Evolutionary conservation across 2,329 filamentous ascomycete genomes (phyloP), one percentile per base, ranked within the genome.

Genomic region (Colletotrichum sp.): DNA sequence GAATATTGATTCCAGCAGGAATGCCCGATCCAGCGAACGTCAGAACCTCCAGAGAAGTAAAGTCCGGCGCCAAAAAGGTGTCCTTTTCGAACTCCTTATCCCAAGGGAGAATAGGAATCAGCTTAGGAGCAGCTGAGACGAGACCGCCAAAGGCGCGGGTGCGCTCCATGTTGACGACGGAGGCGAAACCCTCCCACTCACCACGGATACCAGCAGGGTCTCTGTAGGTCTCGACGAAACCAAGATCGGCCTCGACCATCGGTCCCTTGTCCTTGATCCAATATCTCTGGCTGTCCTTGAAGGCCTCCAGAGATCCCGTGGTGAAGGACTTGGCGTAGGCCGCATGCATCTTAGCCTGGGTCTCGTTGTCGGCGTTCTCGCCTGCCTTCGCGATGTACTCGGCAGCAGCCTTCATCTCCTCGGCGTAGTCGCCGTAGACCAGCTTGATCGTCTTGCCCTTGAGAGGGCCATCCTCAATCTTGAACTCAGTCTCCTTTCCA

Each of bases 41-140:
- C 76, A 98, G 86, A 4, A 98, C 96, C 84, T 99, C 97, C 3
- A 99, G 89, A 12, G 95, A 97, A 1, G 97, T 99, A 82, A 99
- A 99, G 84, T 99, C 97, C 0, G 97, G 97, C 68, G 95, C 96
- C 44, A 98, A 86, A 85, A 99, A 99, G 81, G 94, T 96, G 87
- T 98, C 96, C 86, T 99, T 99, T 83, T 99, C 97, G 79, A 99
- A 99, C 1, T 95, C 94, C 63, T 91, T 90, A 44, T 89, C 88
- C 97, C 97, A 99, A 0, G 97, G 97, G 16, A 99, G 88, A 77
- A 98, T 92, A 8, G 96, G 95, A 68, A 99, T 98, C 82, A 98
- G 93, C 62, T 89, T 88, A 13, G 96, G 94, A 0, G 97, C 96
- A 30, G 93, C 93, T 24, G 93, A 90, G 6, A 99, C 97, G 2